Conservation (phyloP, 2,329 filamentous ascomycete genomes). For the Lasiodiplodia theobromae region DNA sequence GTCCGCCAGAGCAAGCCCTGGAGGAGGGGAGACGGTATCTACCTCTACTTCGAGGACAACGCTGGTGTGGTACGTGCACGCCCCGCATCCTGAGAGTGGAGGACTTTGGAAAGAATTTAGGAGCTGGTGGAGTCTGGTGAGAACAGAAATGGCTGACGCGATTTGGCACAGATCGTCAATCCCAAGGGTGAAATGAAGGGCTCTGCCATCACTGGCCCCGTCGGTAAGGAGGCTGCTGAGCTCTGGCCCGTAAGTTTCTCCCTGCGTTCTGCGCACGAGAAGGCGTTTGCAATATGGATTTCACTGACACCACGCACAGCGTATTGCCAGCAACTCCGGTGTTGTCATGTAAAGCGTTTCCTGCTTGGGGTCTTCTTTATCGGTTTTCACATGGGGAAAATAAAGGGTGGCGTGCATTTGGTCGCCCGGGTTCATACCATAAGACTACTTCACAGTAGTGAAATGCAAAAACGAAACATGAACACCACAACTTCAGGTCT, state of each 20-base stretch:
- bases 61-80: slow-evolving; percentile 86
- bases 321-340: slow-evolving; percentile 99
- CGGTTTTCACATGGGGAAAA: slow-evolving; percentile 31
- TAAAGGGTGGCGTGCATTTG: slow-evolving; percentile 30
- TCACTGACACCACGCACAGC: slow-evolving; percentile 60
- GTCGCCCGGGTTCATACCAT: slow-evolving; percentile 30
- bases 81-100: neutral
- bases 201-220: slow-evolving; percentile 97
- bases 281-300: neutral
- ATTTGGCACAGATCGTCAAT: slow-evolving; percentile 83
- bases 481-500: slow-evolving; percentile 21
- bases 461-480: slow-evolving; percentile 30
- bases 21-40: slow-evolving; percentile 98
- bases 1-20: slow-evolving; percentile 99
- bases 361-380: slow-evolving; percentile 29
- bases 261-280: neutral
- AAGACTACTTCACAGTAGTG: slow-evolving; percentile 28
- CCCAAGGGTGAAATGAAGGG: slow-evolving; percentile 99
- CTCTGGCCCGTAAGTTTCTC: slow-evolving; percentile 86
- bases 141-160: slow-evolving; percentile 32
- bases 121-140: slow-evolving; percentile 7
- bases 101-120: neutral
- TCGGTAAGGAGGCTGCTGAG: slow-evolving; percentile 99
- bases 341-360: slow-evolving; percentile 88
- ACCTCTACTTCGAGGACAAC: slow-evolving; percentile 99